Conservation (phyloP, 768 basidiomycete genomes). For the Rhodotorula graminis region DNA sequence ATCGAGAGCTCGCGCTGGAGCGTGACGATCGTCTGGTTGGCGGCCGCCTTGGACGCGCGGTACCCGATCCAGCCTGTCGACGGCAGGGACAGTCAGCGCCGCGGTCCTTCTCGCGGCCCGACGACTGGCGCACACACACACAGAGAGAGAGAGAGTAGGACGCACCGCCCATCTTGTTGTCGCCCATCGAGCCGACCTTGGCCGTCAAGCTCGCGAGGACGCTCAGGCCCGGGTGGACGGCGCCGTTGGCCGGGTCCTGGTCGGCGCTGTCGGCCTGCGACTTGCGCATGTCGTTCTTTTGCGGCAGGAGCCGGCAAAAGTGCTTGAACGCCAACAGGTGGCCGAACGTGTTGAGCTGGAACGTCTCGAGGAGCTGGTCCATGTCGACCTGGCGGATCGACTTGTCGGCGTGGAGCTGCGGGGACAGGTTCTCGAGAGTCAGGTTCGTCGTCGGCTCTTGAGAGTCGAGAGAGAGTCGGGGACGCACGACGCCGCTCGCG, state of each 20-base stretch:
- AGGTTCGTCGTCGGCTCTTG: background rate
- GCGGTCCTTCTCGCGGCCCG: slow-evolving; percentile 19
- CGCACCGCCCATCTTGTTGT: slow-evolving; percentile 48
- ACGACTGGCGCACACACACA: slow-evolving; percentile 46
- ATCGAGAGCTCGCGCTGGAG: slow-evolving; percentile 48
- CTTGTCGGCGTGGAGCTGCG: slow-evolving; percentile 51
- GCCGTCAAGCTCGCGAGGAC: slow-evolving; percentile 49
- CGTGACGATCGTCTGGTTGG: slow-evolving; percentile 49
- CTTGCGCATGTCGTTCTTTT: slow-evolving; percentile 41
- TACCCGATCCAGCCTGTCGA: slow-evolving; percentile 30
- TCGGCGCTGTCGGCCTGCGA: slow-evolving; percentile 18
- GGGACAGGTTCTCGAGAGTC: background rate
- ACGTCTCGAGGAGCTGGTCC: slow-evolving; percentile 44
- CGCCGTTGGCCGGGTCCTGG: slow-evolving; percentile 46
- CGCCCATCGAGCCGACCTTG: slow-evolving; percentile 49
- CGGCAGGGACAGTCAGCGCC: background rate
- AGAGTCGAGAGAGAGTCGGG: background rate
- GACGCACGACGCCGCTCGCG: slow-evolving; percentile 48
- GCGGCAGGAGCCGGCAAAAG: slow-evolving; percentile 49
- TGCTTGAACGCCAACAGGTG: slow-evolving; percentile 51
- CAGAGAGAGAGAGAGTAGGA: slow-evolving; percentile 2
- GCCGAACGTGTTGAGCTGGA: slow-evolving; percentile 51
- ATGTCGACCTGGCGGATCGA: slow-evolving; percentile 46
- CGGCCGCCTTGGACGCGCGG: slow-evolving; percentile 49
- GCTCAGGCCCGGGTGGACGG: slow-evolving; percentile 41